Conservation (phyloP, 202 grass and related monocot species). For the Digitaria exilis region DNA sequence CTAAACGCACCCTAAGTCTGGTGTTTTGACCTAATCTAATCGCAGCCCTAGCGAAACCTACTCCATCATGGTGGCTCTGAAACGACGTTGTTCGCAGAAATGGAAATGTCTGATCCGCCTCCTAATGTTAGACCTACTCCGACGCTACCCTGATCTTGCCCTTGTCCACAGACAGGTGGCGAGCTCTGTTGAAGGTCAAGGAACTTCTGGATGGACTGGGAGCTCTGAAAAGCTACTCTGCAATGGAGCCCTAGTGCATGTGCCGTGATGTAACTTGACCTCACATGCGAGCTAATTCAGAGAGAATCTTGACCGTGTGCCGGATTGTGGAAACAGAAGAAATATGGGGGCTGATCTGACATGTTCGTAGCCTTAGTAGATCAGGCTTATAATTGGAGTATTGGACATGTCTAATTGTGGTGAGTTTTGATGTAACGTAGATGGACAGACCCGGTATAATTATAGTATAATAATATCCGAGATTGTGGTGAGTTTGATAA, state of each 20-base stretch:
- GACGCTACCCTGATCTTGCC: not conserved
- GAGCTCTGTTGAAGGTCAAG: constrained; percentile 20
- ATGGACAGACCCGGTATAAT: not conserved
- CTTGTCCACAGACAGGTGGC: constrained; percentile 1
- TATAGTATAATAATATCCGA: too few relatives aligned
- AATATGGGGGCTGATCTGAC: too few relatives aligned
- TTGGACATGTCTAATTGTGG: not conserved
- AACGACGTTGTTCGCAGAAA: not conserved
- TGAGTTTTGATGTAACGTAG: not conserved
- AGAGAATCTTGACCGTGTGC: constrained; percentile 39
- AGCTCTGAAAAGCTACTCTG: not conserved
- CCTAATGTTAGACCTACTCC: too few relatives aligned
- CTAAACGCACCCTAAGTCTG: too few relatives aligned
- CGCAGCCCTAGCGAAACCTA: not conserved
- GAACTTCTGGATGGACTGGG: not conserved
- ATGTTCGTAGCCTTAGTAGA: too few relatives aligned
- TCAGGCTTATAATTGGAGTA: too few relatives aligned
- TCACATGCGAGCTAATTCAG: too few relatives aligned
- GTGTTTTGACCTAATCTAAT: constrained; percentile 7
- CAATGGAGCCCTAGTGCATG: not conserved
- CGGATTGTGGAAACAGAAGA: too few relatives aligned
- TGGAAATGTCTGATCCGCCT: not conserved
- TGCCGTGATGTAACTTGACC: constrained; percentile 33
- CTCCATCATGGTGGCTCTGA: not conserved
- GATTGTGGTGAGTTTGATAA: not conserved